Evolutionary conservation across 441 rosid species (phyloP), one percentile per base, ranked within the genome.

Genomic region (Cnidoscolus chayamansa): DNA sequence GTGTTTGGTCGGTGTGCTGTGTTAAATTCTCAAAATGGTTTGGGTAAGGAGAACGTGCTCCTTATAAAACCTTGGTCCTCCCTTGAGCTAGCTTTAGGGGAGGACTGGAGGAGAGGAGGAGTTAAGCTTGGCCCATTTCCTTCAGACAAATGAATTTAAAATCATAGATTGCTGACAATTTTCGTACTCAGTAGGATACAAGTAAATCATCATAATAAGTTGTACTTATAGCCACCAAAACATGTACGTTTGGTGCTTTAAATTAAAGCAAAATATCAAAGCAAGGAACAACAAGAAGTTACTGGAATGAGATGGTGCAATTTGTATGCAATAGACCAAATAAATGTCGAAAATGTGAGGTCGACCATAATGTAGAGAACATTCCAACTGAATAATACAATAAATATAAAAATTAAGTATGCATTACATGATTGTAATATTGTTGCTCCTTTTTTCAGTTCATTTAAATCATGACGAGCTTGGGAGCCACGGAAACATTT

Each of bases 371-470:
- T 63, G 40, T 35, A 59, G 63, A 15, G 48, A 40, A 40, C 45
- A 40, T 40, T 7, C 45, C 45, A 40, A 40, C 45, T 7, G 6
- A 40, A 40, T 40, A 40, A 4, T 40, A 40, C 6, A 4, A 40
- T 10, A 62, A 65, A 69, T 63, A 48, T 8, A 49, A 58, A 58
- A 65, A 57, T 72, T 35, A 17, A 30, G 53, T 4, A 17, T 63
- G 37, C 68, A 71, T 78, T 88, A 94, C 98, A 81, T 85, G 97
- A 90, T 80, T 93, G 97, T 73, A 91, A 67, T 48, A 67, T 63
- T 60, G 79, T 77, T 45, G 80, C 87, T 76, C 86, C 88, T 19
- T 82, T 80, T 78, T 75, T 85, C 55, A 87, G 81, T 82, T 82
- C 85, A 59, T 53, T 75, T 72, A 86, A 86, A 86, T 78, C 55